These are phyloP conservation scores for Candida boidinii DNA, from an alignment of 805 yeast species.

Conservation along the genomic window DNA sequence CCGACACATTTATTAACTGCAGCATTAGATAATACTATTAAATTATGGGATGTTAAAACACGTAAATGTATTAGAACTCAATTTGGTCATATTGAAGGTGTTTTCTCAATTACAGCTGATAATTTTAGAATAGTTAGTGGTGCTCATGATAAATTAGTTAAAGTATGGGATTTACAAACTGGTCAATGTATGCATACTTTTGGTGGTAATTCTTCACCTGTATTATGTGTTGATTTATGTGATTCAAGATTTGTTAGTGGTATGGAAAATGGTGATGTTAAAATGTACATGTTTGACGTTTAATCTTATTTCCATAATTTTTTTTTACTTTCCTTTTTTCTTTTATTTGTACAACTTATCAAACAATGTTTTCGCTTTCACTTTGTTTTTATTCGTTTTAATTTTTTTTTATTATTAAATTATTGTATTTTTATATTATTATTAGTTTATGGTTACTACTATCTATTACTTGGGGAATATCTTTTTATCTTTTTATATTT, in stretches of 20 bases:
- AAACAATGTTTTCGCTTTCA: not conserved
- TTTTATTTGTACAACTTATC: not conserved
- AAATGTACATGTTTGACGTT: slow-evolving; percentile 77
- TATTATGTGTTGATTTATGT: slow-evolving; percentile 72
- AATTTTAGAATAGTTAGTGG: slow-evolving; percentile 92
- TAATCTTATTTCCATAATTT: no score
- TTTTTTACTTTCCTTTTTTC: slow-evolving; percentile 9
- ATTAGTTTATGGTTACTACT: no score
- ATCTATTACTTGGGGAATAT: no score
- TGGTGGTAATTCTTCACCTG: slow-evolving; percentile 56
- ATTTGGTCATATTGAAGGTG: slow-evolving; percentile 97
- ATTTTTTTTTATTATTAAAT: not conserved
- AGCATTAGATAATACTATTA: slow-evolving; percentile 86
- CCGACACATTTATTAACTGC: slow-evolving; percentile 86
- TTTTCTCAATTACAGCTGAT: slow-evolving; percentile 95
- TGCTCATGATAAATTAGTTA: slow-evolving; percentile 83
- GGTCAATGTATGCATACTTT: slow-evolving; percentile 94
- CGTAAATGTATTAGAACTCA: slow-evolving; percentile 90
- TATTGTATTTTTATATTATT: no score
- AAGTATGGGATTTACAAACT: slow-evolving; percentile 92
- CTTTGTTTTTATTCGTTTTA: not conserved
- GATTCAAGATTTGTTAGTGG: slow-evolving; percentile 90
- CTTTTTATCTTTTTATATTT: no score
- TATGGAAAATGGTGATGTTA: slow-evolving; percentile 80
- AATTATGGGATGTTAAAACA: slow-evolving; percentile 80